Evolutionary conservation across 129 eudicot genomes (phyloP).

Genomic region (Flaveria brownii): DNA sequence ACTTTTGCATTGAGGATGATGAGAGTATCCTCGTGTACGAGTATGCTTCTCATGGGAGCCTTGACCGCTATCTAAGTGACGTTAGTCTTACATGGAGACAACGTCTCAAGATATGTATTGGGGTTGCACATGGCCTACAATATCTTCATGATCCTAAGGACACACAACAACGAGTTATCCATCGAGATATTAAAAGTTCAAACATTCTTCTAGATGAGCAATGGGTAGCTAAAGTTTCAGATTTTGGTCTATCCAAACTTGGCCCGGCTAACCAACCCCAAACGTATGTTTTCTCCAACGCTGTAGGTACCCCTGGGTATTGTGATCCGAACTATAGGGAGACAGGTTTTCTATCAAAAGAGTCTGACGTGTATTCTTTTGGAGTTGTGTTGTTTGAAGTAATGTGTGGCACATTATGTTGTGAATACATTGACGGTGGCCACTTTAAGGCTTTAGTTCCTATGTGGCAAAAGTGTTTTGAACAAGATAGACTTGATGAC

Average conservation of each 20-base stretch:
- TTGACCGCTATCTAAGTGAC: neutral
- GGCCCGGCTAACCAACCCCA: slow-evolving; percentile 10
- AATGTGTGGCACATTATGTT: neutral
- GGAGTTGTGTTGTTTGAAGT: neutral
- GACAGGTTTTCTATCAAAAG: too few relatives aligned
- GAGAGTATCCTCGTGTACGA: neutral
- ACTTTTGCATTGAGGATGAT: neutral
- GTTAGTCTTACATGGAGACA: neutral
- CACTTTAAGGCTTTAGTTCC: neutral
- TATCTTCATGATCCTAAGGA: slow-evolving; percentile 8
- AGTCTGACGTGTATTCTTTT: neutral
- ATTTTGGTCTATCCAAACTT: slow-evolving; percentile 1
- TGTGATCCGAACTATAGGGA: too few relatives aligned
- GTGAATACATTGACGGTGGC: neutral
- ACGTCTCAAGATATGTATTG: slow-evolving; percentile 4
- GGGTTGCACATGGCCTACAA: neutral
- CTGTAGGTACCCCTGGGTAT: too few relatives aligned
- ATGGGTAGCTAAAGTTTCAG: neutral
- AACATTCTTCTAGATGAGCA: neutral
- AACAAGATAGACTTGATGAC: neutral
- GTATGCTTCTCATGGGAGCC: slow-evolving; percentile 2
- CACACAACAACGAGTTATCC: neutral
- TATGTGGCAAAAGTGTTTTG: neutral
- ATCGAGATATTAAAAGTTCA: slow-evolving; percentile 9
- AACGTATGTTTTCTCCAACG: neutral